Evolutionary conservation across 495 filamentous ascomycete genomes (phyloP), one percentile per base, ranked within the genome.

Genomic region (Podospora australis): DNA sequence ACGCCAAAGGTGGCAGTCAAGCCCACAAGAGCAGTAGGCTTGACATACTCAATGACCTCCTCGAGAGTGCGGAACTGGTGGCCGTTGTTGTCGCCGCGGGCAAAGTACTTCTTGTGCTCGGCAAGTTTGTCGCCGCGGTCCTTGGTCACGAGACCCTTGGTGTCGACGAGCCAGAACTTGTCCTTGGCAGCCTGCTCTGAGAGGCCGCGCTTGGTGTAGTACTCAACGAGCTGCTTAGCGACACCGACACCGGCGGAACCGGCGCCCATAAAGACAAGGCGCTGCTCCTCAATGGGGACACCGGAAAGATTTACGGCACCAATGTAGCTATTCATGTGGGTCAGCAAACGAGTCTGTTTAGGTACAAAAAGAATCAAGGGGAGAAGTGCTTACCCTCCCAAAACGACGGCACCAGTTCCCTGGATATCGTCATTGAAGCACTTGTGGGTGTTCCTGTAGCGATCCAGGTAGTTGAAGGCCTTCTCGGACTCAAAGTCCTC

Each of bases 361-460:
- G 2, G 2, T 22, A 24, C 4, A 21, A 4, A 14, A 34, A n/a
- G 22, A 3, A 44, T 11, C 6, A 17, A n/a, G 14, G 10, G 42
- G 46, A 29, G 41, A 3, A 46, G 49, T 21, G 66, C 75, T 68
- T 68, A 79, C 73, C 92, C 92, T 30, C 79, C 90, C 32, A 97
- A 77, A 49, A 97, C 88, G 53, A 98, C 92, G 52, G 92, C 90
- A 51, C 92, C 92, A 57, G 92, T 98, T 58, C 92, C 92, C 75
- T 97, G 92, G 62, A 98, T 91, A 60, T 98, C 92, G 60, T 98
- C 92, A 61, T 98, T 98, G 79, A 98, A 98, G 73, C 86, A 91
- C 63, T 89, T 94, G 71, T 94, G 90, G 43, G 74, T 79, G 56
- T 86, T 78, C 39, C 84, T 83, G 65, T 96, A 97, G 36, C 89